Evolutionary conservation across 352 stramenopile species (phyloP), one percentile per base, ranked within the genome.

Genomic region (Pythium sukuiense): DNA sequence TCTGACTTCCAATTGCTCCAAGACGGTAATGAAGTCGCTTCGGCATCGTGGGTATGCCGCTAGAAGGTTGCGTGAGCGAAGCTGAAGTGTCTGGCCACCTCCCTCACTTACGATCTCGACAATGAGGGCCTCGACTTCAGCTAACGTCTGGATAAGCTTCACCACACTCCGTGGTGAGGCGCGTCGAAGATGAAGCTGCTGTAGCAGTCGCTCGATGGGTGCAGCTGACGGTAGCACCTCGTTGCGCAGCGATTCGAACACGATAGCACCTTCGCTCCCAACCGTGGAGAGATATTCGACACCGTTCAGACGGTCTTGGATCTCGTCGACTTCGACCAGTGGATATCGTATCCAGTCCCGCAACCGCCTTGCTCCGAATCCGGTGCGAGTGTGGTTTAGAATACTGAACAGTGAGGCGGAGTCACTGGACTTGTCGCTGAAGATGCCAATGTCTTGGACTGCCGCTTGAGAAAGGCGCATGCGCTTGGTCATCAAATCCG

Each of bases 381-480:
- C 3, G 14, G 65, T 71, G 13, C 14, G 13, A 2, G 65, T 67
- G 39, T 71, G 65, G 39, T 71, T 63, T 5, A 71, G 45, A 6
- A 71, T 14, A 35, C 45, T 20, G 32, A 71, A 71, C 2, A 71
- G 65, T 3, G 65, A 71, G 11, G 49, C 39, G 5, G 37, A 24
- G 37, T 12, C 37, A 24, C 11, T 43, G 3, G 8, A 16, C 5
- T 18, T 29, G 14, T 55, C 52, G 8, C 16, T 52, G 8, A 68
- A 33, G 16, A 62, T n/a, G 2, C 16, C 14, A 18, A 67, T 37
- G 39, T 67, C 60, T 37, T 29, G 30, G 7, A 48, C 18, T 5
- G 60, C 53, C 0, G 52, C 18, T n/a, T n/a, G 20, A 29, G 49
- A 30, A 2, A 65, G 49, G 9, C 13, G n/a, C 8, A 65, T 20